Base-by-base conservation (phyloP, 1,284 basidiomycete genomes). In the Irpex sp. region DNA sequence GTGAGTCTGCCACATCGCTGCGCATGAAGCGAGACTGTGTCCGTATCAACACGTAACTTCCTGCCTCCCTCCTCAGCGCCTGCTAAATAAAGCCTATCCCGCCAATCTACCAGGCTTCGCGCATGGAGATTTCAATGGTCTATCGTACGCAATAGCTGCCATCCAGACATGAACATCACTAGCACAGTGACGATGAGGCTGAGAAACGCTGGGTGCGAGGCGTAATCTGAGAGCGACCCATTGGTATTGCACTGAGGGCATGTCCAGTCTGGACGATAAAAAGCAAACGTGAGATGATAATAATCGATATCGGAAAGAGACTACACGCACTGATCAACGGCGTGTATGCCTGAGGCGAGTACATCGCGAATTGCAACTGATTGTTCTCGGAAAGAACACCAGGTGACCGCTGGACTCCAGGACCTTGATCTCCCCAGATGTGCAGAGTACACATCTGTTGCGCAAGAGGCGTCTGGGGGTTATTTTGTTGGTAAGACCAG, bases 351-450 rank as follows among this genome's bases (percentile, higher is more conserved):
- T 86, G 84, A 0, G 95, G 94, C 0, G 87, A 88, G 75, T 97
- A 98, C 72, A 98, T 76, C 58, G 92, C 93, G 77, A 98, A 97
- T 69, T 83, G 80, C 52, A 93, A 78, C 2, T 83, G 82, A 44
- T 81, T 81, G 73, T 95, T 94, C 58, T 89, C 85, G 62, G 78
- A 78, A 67, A 98, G 79, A 70, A 81, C 83, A 0, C 95, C 96
- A 0, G 87, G 85, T 17, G 78, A 75, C 44, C 84, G 77, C 5
- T 78, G 76, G 0, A 87, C 86, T 9, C 78, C 82, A 4, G 85
- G 79, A 0, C 95, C 96, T 64, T 91, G 82, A 63, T 92, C 85
- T 71, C 91, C 95, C 79, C 83, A 93, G 26, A 97, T 87, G 51
- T 85, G 82, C 51, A 97, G 77, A 7, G 89, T 91, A 75, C 94